phyloP scores from a whole-genome alignment of 2,329 filamentous ascomycete genomes.

The Hypocrella siamensis region DNA sequence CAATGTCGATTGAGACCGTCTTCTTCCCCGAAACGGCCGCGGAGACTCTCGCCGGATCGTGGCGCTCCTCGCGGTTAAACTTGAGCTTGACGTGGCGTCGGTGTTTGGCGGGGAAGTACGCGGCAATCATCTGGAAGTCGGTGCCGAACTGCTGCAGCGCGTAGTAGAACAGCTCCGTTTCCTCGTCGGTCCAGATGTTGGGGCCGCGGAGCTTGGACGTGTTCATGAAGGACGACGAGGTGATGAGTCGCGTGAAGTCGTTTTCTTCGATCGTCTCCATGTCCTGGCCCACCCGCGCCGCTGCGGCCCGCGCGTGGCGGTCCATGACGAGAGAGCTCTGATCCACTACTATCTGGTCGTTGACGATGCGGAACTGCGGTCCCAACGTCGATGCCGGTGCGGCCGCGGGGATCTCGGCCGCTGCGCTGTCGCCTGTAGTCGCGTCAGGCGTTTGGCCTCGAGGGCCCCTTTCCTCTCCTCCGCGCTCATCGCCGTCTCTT shows the following conservation, averaged over 20 bases:
- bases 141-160: conserved; percentile 64
- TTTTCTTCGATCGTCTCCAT: conserved; percentile 58
- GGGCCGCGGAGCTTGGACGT: conserved; percentile 45
- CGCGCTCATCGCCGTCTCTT: conserved; percentile 12
- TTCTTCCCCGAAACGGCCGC: conserved; percentile 46
- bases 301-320: conserved; percentile 45
- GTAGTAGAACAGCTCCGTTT: conserved; percentile 63
- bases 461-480: no score
- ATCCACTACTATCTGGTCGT: conserved; percentile 59
- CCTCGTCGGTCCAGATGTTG: conserved; percentile 54
- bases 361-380: conserved; percentile 46
- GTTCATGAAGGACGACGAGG: conserved; percentile 48
- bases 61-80: conserved; percentile 64
- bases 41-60: conserved; percentile 47
- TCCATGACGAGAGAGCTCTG: conserved; percentile 53
- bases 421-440: no score
- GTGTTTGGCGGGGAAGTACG: conserved; percentile 58
- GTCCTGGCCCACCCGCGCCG: conserved; percentile 29
- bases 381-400: conserved; percentile 19
- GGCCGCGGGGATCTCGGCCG: background rate
- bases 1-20: conserved; percentile 40
- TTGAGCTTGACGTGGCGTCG: conserved; percentile 67
- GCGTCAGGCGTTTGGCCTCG: no score
- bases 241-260: conserved; percentile 60
- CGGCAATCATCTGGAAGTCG: conserved; percentile 66